Evolutionary conservation across 2,329 filamentous ascomycete species (phyloP).

Genomic region (Mollisiaceae sp.): DNA sequence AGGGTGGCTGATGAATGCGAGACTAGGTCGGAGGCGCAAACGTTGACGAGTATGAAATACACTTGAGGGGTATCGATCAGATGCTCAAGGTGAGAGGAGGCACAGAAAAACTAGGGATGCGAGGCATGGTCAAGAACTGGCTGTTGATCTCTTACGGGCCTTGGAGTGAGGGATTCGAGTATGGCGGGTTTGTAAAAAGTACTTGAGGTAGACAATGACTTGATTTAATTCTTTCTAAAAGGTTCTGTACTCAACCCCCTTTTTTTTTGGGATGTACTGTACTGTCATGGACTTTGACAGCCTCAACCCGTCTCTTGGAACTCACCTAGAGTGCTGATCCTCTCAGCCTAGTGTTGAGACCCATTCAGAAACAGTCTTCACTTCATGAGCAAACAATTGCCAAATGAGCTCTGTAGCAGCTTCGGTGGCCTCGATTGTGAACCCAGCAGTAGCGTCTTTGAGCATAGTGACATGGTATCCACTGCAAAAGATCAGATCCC

Average conservation of each 20-base stretch:
- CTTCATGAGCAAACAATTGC: constrained; percentile 38
- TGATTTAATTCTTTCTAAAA: not conserved
- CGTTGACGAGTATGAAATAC: constrained; percentile 33
- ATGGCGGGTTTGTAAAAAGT: constrained; percentile 18
- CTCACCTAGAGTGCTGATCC: not conserved
- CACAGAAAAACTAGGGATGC: constrained; percentile 27
- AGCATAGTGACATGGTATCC: constrained; percentile 39
- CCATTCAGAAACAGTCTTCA: constrained; percentile 37
- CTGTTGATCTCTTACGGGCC: constrained; percentile 30
- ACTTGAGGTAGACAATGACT: not conserved
- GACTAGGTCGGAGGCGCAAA: constrained; percentile 29
- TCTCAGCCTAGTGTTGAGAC: constrained; percentile 26
- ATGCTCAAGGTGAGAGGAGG: constrained; percentile 34
- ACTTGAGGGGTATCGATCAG: constrained; percentile 34
- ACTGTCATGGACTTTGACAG: not conserved
- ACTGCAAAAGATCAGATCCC: constrained; percentile 17
- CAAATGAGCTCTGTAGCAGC: constrained; percentile 39
- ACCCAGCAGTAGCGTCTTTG: constrained; percentile 39
- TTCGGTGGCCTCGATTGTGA: constrained; percentile 31
- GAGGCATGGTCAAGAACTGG: constrained; percentile 33
- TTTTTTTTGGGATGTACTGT: not conserved
- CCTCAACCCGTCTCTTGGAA: not conserved
- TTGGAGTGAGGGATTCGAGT: constrained; percentile 30
- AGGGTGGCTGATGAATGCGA: not conserved
- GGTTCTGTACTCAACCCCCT: not conserved